A percentile compares a stretch with the other conserved stretches of the same genome.
These are phyloP conservation scores for Mycena haematopus DNA, from an alignment of 768 basidiomycete genomes.

Conservation along the genomic window DNA sequence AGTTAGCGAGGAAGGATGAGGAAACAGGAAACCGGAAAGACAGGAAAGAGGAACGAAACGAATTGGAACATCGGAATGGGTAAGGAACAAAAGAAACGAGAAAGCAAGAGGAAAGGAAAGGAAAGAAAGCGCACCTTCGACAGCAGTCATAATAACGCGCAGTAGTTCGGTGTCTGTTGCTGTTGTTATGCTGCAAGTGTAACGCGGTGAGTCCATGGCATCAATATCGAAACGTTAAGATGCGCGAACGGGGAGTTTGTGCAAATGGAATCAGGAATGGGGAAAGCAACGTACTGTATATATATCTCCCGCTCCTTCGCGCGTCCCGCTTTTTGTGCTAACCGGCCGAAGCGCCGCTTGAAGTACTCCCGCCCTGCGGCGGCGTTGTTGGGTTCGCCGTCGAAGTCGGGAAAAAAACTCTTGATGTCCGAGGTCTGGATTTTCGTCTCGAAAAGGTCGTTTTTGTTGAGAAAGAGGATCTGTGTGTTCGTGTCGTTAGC, in stretches of 20 bases:
- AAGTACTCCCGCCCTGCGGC: slow-evolving; percentile 89
- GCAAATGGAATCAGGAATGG: not conserved
- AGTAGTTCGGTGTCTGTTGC: slow-evolving; percentile 91
- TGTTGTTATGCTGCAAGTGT: slow-evolving; percentile 87
- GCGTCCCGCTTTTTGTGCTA: slow-evolving; percentile 85
- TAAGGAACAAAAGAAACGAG: slow-evolving; percentile 30
- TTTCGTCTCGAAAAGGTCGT: slow-evolving; percentile 90
- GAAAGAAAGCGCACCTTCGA: slow-evolving; percentile 72
- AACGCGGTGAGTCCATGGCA: too few species aligned
- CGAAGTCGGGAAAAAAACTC: slow-evolving; percentile 90
- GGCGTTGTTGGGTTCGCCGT: slow-evolving; percentile 76
- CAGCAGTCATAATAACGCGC: slow-evolving; percentile 93
- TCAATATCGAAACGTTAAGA: too few species aligned
- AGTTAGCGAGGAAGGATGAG: too few species aligned
- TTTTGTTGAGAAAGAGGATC: slow-evolving; percentile 96
- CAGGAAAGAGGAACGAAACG: too few species aligned
- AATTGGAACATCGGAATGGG: slow-evolving; percentile 29
- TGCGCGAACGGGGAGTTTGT: too few species aligned
- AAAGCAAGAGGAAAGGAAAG: slow-evolving; percentile 38
- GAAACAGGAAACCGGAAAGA: too few species aligned
- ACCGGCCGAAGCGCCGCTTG: slow-evolving; percentile 79
- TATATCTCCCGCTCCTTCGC: slow-evolving; percentile 91
- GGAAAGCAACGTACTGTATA: slow-evolving; percentile 76
- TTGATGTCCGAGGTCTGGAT: slow-evolving; percentile 83
- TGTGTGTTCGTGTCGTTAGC: slow-evolving; percentile 33